Conservation (phyloP, 2,329 filamentous ascomycete genomes). For the Monosporascus sp. region DNA sequence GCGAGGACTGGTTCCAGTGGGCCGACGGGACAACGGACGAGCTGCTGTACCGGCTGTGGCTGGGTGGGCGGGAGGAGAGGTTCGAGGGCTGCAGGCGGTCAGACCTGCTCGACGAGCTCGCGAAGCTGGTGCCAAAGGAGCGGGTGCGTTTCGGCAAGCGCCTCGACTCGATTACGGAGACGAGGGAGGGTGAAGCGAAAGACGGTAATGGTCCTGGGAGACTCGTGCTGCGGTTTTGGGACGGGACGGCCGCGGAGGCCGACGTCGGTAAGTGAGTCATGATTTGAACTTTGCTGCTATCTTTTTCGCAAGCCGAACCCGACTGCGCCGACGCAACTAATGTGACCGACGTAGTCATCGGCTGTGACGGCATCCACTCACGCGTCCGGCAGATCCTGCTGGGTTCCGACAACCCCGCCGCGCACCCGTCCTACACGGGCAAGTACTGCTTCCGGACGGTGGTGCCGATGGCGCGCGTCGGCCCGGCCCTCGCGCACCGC, state of each 20-base stretch:
- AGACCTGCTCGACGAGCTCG: slow-evolving; percentile 36
- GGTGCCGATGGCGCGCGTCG: slow-evolving; percentile 52
- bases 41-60: slow-evolving; percentile 28
- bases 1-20: slow-evolving; percentile 39
- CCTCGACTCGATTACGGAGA: slow-evolving; percentile 21
- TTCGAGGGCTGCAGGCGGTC: slow-evolving; percentile 37
- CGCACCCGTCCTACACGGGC: slow-evolving; percentile 45
- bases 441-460: slow-evolving; percentile 60
- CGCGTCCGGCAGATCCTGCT: slow-evolving; percentile 47
- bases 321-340: slow-evolving; percentile 3
- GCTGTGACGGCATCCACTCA: slow-evolving; percentile 61
- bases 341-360: slow-evolving; percentile 38
- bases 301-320: neutral
- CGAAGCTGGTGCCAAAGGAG: slow-evolving; percentile 22
- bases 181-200: neutral
- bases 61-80: slow-evolving; percentile 24
- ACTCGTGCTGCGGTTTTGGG: slow-evolving; percentile 25
- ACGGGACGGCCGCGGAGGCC: slow-evolving; percentile 24
- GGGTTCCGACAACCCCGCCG: slow-evolving; percentile 37
- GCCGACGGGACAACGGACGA: slow-evolving; percentile 30
- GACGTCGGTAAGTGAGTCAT: slow-evolving; percentile 24
- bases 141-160: slow-evolving; percentile 30
- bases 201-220: slow-evolving; percentile 13
- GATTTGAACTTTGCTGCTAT: neutral
- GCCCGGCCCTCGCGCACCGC: slow-evolving; percentile 43